These are phyloP conservation scores for Leucosporidium creatinivorum DNA, from an alignment of 768 basidiomycete species.

Conservation along the genomic window DNA sequence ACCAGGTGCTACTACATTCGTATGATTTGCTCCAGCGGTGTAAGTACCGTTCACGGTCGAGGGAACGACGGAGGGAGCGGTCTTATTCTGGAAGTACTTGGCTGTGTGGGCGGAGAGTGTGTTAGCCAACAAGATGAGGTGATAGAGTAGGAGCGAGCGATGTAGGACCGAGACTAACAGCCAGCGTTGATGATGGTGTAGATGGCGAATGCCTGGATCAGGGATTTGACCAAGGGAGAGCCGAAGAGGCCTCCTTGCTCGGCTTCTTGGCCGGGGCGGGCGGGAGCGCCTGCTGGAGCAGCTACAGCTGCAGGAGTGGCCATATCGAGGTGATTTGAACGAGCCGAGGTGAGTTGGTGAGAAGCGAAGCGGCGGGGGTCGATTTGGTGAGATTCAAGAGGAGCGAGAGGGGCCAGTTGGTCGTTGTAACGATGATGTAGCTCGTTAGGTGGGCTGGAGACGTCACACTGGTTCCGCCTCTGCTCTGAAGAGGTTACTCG, in stretches of 20 bases:
- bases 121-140: not conserved
- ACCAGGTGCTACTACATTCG: not conserved
- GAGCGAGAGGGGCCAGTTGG: too few species aligned
- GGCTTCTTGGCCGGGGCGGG: not conserved
- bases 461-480: too few species aligned
- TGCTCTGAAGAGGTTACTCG: too few species aligned
- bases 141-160: too few species aligned
- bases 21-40: too few species aligned
- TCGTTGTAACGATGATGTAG: too few species aligned
- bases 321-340: too few species aligned
- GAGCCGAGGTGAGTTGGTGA: too few species aligned
- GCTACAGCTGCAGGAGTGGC: not conserved
- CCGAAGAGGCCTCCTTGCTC: constrained; percentile 2
- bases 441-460: too few species aligned
- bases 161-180: not conserved
- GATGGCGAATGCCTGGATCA: constrained; percentile 5
- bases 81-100: too few species aligned
- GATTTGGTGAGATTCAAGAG: too few species aligned
- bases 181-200: constrained; percentile 2
- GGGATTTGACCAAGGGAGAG: constrained; percentile 1
- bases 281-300: not conserved
- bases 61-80: not conserved
- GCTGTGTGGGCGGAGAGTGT: not conserved
- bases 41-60: not conserved
- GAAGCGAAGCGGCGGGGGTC: too few species aligned